A percentile compares a stretch with the other conserved stretches of the same genome.
Conservation (phyloP, 495 filamentous ascomycete genomes). For the Tuber magnatum region DNA sequence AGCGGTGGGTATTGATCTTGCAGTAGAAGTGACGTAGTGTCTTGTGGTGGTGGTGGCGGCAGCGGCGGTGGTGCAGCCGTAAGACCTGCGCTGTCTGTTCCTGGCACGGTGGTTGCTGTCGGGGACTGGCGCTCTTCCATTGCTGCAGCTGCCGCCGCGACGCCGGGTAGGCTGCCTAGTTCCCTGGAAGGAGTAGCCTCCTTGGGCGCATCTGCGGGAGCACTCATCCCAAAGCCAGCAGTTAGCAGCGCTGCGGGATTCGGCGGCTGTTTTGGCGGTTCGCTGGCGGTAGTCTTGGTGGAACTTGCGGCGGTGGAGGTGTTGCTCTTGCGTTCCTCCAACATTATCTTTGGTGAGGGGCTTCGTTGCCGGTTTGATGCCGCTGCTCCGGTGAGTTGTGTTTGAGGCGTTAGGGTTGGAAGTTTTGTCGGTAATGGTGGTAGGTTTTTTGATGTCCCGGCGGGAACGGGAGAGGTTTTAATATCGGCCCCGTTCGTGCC, state of each 20-base stretch:
- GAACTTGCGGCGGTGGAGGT: neutral
- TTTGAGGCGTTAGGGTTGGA: conserved; percentile 29
- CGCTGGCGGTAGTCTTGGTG: neutral
- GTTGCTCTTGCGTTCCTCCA: conserved; percentile 16
- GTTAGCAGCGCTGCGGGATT: conserved; percentile 32
- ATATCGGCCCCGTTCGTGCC: conserved; percentile 34
- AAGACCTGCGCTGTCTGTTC: conserved; percentile 23
- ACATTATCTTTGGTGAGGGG: conserved; percentile 30
- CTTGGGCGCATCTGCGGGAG: conserved; percentile 23
- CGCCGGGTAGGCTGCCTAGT: conserved; percentile 29
- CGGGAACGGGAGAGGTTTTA: conserved; percentile 24
- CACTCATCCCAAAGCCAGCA: conserved; percentile 25
- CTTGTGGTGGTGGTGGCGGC: conserved; percentile 8
- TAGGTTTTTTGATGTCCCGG: conserved; percentile 24
- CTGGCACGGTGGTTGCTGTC: neutral
- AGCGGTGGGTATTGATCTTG: conserved; percentile 29
- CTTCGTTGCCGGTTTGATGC: conserved; percentile 23
- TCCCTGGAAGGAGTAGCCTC: conserved; percentile 26
- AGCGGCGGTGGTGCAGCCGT: conserved; percentile 13
- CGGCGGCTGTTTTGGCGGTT: conserved; percentile 26
- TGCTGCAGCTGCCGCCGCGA: conserved; percentile 37
- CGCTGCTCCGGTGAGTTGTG: conserved; percentile 32
- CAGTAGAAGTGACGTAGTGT: conserved; percentile 26
- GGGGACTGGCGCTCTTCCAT: conserved; percentile 25
- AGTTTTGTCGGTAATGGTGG: conserved; percentile 29